phyloP scores from a whole-genome alignment of 208 protist genomes.

The Trichomonas tenax region DNA sequence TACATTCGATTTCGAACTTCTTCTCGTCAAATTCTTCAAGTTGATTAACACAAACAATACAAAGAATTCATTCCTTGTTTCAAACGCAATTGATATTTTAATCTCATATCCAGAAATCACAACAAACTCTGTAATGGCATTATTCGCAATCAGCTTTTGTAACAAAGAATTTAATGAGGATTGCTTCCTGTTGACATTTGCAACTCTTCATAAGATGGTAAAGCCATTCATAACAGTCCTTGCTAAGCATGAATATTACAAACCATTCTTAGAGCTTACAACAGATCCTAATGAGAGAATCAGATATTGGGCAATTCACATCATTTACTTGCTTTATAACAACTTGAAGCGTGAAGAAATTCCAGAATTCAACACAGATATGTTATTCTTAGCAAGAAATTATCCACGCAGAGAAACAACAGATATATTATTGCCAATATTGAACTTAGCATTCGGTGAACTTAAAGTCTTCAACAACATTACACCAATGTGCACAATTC shows the following conservation, averaged over 20 bases:
- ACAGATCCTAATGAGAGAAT: neutral
- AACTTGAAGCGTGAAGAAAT: neutral
- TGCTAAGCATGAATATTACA: neutral
- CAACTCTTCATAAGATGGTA: neutral
- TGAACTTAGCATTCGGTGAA: neutral
- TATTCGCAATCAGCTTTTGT: neutral
- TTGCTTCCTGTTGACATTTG: neutral
- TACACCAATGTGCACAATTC: neutral
- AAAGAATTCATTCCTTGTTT: neutral
- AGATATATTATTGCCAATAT: neutral
- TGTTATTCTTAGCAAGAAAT: neutral
- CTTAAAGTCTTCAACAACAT: neutral
- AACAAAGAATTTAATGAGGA: neutral
- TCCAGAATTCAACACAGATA: neutral
- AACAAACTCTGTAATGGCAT: neutral
- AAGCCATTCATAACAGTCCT: neutral
- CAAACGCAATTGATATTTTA: neutral
- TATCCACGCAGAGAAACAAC: neutral
- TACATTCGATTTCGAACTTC: neutral
- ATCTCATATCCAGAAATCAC: neutral
- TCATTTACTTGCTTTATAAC: neutral
- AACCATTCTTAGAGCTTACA: neutral
- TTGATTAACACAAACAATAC: neutral
- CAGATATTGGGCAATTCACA: neutral
- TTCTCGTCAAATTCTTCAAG: neutral